phyloP scores from a whole-genome alignment of 345 rosid genomes.

The Combretum micranthum region DNA sequence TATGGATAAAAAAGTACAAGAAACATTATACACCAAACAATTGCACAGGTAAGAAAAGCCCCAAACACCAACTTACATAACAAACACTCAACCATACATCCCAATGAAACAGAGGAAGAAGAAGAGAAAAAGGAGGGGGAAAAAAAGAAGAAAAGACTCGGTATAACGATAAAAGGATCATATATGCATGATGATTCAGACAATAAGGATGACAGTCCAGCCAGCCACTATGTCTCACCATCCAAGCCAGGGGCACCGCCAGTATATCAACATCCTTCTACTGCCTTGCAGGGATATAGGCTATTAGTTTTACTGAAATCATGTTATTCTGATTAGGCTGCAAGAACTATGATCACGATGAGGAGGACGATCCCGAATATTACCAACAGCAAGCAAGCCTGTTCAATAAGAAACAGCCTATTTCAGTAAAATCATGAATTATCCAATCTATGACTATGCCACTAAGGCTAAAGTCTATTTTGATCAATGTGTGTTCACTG shows the following conservation, averaged over 20 bases:
- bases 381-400: constrained; percentile 88
- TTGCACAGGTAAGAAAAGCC: not conserved
- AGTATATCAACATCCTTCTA: not conserved
- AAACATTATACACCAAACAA: constrained; percentile 4
- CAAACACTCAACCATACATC: not conserved
- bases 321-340: constrained; percentile 32
- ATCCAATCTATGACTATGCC: no score
- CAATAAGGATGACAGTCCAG: constrained; percentile 11
- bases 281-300: constrained; percentile 1
- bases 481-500: no score
- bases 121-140: not conserved
- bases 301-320: not conserved
- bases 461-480: no score
- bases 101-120: not conserved
- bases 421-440: no score
- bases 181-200: constrained; percentile 1
- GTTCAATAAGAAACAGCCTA: constrained; percentile 8
- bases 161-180: not conserved
- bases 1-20: not conserved
- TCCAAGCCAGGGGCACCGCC: constrained; percentile 4
- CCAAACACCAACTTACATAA: not conserved
- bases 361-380: constrained; percentile 80
- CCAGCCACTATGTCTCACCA: constrained; percentile 4
- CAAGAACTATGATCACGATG: constrained; percentile 66
- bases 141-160: not conserved